Evolutionary conservation across 1,284 basidiomycete species (phyloP), one percentile per base, ranked within the genome.

Genomic region (Puccinia brachypodii): DNA sequence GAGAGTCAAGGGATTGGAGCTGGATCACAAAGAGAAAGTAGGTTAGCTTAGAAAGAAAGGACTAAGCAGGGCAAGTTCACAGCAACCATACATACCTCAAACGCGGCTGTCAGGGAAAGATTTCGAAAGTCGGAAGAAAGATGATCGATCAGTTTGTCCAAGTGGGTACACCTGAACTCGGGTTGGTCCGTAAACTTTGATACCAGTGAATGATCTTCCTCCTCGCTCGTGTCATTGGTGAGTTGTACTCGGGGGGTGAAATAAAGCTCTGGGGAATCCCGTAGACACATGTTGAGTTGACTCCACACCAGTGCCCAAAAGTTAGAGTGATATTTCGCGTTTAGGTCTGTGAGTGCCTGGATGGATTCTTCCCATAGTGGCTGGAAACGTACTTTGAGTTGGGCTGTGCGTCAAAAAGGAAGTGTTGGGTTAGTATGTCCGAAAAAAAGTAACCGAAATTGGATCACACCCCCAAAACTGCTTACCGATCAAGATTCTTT

Each of bases 361-460:
- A 91, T 89, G 1, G 94, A 90, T n/a, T 95, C 92, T 6, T 90
- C 89, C 92, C 95, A 98, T 14, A 96, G 85, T 0, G 96, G 96
- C 44, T 93, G 90, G 68, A 97, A 88, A 86, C 95, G 95, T 84
- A 97, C 92, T 87, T 97, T 97, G 71, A 97, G 88, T 86, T 97
- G 95, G 1, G 92, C 93, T 84, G 80, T 53, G 76, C 56, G 50
- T 79, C 56, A 84, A 82, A 44, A 3, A 64, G 11, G 11, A 44
- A 58, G 64, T 36, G 28, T 60, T 28, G n/a, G 19, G 44, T 68
- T 62, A 38, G 25, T 16, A 36, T 25, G 11, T 9, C 47, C 47
- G 66, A 60, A 33, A 14, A 50, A 28, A 16, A 64, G 28, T 33
- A 60, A 40, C n/a, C n/a, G 36, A 1, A 22, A 42, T 28, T 7